Evolutionary conservation across 225 moss, liverwort and hornwort genomes (phyloP).

Genomic region (Asterella californica): DNA sequence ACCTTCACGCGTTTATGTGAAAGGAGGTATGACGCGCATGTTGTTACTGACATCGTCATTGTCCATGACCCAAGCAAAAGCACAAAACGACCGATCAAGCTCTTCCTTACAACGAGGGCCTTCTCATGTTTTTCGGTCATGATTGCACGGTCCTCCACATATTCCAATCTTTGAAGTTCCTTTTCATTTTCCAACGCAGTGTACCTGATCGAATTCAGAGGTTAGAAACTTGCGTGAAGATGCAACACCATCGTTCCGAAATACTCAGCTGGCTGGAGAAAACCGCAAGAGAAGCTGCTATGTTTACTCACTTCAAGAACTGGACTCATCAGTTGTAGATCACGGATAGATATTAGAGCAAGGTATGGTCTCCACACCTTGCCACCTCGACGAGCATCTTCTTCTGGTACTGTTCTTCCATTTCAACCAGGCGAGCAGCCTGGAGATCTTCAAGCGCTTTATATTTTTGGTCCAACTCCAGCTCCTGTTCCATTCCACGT

Average conservation of each 20-base stretch:
- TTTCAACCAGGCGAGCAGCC: conserved; percentile 54
- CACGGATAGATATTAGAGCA: not conserved
- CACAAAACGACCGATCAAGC: not conserved
- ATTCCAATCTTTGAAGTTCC: conserved; percentile 42
- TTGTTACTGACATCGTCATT: not conserved
- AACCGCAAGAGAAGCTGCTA: not conserved
- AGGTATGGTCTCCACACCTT: conserved; percentile 46
- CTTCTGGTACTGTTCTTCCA: conserved; percentile 73
- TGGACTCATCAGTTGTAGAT: not conserved
- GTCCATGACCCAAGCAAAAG: not conserved
- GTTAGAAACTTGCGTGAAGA: not conserved
- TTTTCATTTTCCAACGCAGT: conserved; percentile 48
- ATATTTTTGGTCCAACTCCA: conserved; percentile 77
- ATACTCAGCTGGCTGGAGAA: not conserved
- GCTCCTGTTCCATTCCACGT: conserved; percentile 48
- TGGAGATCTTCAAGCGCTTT: conserved; percentile 66
- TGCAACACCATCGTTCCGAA: not conserved
- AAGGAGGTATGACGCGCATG: not conserved
- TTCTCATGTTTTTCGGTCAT: conserved; percentile 46
- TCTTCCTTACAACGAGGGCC: conserved; percentile 38
- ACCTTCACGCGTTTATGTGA: not conserved
- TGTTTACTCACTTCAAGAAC: not conserved
- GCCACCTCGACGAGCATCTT: conserved; percentile 79
- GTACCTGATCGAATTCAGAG: conserved; percentile 28
- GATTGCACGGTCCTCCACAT: conserved; percentile 42